Evolutionary conservation across 805 yeast genomes (phyloP).

Genomic region (Candida arabinofermentans): DNA sequence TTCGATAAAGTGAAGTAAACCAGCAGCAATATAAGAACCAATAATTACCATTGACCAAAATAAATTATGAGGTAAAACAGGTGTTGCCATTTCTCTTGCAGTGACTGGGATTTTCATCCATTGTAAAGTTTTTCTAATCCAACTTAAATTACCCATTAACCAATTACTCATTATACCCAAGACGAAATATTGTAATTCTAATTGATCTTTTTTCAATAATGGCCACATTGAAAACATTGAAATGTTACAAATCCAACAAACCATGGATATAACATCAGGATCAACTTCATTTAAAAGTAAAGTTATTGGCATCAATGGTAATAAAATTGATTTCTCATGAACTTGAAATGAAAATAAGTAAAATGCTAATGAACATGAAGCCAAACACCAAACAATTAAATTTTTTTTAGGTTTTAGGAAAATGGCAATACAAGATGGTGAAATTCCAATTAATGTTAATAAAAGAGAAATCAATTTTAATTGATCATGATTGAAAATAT

Average conservation of each 20-base stretch:
- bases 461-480: constrained; percentile 56
- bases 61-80: constrained; percentile 44
- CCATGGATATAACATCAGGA: constrained; percentile 61
- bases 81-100: constrained; percentile 25
- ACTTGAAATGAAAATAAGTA: constrained; percentile 92
- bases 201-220: constrained; percentile 67
- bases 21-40: constrained; percentile 46
- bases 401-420: constrained; percentile 48
- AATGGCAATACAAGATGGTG: constrained; percentile 52
- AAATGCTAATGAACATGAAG: constrained; percentile 83
- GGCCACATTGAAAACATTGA: constrained; percentile 89
- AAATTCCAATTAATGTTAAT: constrained; percentile 47
- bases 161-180: constrained; percentile 67
- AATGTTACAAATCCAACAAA: constrained; percentile 83
- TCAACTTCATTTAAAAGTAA: constrained; percentile 56
- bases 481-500: constrained; percentile 47
- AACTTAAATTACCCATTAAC: constrained; percentile 65
- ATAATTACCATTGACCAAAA: constrained; percentile 49
- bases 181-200: constrained; percentile 67
- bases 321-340: constrained; percentile 86
- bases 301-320: constrained; percentile 84
- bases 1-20: constrained; percentile 53
- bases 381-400: constrained; percentile 66
- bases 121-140: constrained; percentile 40
- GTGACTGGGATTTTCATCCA: constrained; percentile 19